Conservation (phyloP, 164 flowering plant species). For the Berberis vulgaris region DNA sequence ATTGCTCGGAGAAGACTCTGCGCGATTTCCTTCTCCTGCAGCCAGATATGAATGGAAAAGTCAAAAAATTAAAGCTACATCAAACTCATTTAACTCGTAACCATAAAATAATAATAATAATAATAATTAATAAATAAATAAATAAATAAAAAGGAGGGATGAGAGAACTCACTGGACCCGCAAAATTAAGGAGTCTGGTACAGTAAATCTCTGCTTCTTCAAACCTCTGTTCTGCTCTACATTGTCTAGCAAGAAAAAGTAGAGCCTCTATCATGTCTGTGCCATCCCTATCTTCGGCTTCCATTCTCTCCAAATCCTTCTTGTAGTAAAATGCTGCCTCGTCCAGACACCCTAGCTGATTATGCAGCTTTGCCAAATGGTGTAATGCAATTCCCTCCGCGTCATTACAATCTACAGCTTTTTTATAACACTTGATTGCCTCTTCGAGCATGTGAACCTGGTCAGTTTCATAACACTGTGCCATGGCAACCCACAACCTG, state of each 20-base stretch:
- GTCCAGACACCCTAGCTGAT: conserved; percentile 60
- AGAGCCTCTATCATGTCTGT: conserved; percentile 86
- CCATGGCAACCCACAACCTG: conserved; percentile 96
- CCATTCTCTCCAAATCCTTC: conserved; percentile 93
- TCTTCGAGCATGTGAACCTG: conserved; percentile 91
- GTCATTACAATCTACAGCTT: conserved; percentile 80
- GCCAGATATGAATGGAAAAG: conserved; percentile 4
- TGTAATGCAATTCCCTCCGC: conserved; percentile 86
- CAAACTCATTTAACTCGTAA: background rate
- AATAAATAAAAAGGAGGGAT: background rate
- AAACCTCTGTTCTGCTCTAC: conserved; percentile 50
- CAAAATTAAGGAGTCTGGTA: conserved; percentile 77
- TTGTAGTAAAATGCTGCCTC: conserved; percentile 90
- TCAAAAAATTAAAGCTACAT: background rate
- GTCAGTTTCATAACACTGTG: conserved; percentile 86
- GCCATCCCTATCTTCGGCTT: conserved; percentile 88
- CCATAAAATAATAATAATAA: background rate
- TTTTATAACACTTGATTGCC: conserved; percentile 83
- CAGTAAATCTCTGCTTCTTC: conserved; percentile 90
- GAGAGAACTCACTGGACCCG: conserved; percentile 76
- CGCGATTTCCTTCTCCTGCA: conserved; percentile 93
- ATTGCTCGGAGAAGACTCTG: conserved; percentile 72
- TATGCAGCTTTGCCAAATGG: conserved; percentile 76
- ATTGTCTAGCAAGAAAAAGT: conserved; percentile 68
- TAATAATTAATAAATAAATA: background rate